Base-by-base conservation (phyloP, 2,329 filamentous ascomycete species). In the Keithomyces neogunnii region DNA sequence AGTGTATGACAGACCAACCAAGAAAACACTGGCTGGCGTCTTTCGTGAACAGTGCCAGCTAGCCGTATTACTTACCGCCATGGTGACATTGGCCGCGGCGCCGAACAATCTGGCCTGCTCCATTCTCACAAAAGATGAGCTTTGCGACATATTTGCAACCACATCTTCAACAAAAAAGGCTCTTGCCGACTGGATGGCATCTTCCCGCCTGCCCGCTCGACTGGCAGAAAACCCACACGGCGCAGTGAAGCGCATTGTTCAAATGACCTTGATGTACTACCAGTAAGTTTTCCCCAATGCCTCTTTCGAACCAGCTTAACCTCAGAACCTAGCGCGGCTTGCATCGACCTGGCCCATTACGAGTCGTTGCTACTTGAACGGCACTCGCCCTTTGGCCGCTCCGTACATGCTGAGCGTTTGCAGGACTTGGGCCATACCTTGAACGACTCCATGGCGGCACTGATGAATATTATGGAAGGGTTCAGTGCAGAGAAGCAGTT, bases 261-360 rank as follows among this genome's bases (percentile, higher is more conserved):
- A 39, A 26, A 48, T 36, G 6, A 38, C 46, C 29, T 39, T 48
- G 4, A 48, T 48, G 46, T 48, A 48, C 28, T 48, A 48, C 28
- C 35, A 48, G 46, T 48, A 29, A 26, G 46, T 39, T 8, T 4
- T 39, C 26, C 3, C 5, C 11, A 19, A 19, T 31, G 28, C 9
- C 4, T 7, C 29, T 45, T 8, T n/a, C 3, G 26, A 42, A 42
- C 26, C 7, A 42, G 13, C 39, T 45, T 11, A 45, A 19, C 19
- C 1, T 29, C 1, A 45, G 5, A 29, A 13, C 5, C 3, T 1
- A 48, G 46, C 13, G 29, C 46, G 33, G 46, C 46, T 26, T 48
- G 46, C 35, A 48, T 48, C 10, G 46, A 39, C 9, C 6, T 48
- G 10, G 46, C 46, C 13, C 46, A 48, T 30, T 48, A 39, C 26